Conservation (phyloP, 768 basidiomycete species). For the Porpolomopsis calyptriformis region DNA sequence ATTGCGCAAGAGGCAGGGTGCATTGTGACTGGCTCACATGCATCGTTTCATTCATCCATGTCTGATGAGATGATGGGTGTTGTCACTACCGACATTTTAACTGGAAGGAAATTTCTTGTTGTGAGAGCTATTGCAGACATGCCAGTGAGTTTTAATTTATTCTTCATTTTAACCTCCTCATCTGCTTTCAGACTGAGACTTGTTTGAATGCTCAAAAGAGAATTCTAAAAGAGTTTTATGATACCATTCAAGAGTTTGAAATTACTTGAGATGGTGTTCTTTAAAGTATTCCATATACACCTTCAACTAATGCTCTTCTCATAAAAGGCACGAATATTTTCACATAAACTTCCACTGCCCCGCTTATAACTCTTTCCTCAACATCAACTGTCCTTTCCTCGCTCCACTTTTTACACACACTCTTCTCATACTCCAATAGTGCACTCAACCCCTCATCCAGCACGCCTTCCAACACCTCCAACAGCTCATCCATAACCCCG, state of each 20-base stretch:
- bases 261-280: slow-evolving; percentile 21
- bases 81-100: slow-evolving; percentile 58
- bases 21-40: slow-evolving; percentile 61
- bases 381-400: slow-evolving; percentile 12
- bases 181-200: slow-evolving; percentile 42
- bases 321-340: slow-evolving; percentile 61
- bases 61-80: slow-evolving; percentile 39
- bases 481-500: slow-evolving; percentile 40
- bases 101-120: slow-evolving; percentile 73
- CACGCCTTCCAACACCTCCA: slow-evolving; percentile 38
- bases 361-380: slow-evolving; percentile 28
- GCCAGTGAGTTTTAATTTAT: slow-evolving; percentile 25
- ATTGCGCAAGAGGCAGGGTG: slow-evolving; percentile 88
- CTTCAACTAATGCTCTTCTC: slow-evolving; percentile 57
- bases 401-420: slow-evolving; percentile 11
- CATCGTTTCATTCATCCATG: slow-evolving; percentile 28
- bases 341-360: slow-evolving; percentile 48
- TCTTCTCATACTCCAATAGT: slow-evolving; percentile 35
- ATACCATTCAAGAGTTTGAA: slow-evolving; percentile 63
- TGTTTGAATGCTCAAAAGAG: slow-evolving; percentile 63
- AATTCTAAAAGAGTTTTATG: slow-evolving; percentile 79
- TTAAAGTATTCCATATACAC: slow-evolving; percentile 58
- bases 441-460: slow-evolving; percentile 36
- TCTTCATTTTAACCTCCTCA: slow-evolving; percentile 1
- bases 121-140: slow-evolving; percentile 60